Conservation (phyloP, 2,329 filamentous ascomycete species). For the Aspergillus quadrilineatus region DNA sequence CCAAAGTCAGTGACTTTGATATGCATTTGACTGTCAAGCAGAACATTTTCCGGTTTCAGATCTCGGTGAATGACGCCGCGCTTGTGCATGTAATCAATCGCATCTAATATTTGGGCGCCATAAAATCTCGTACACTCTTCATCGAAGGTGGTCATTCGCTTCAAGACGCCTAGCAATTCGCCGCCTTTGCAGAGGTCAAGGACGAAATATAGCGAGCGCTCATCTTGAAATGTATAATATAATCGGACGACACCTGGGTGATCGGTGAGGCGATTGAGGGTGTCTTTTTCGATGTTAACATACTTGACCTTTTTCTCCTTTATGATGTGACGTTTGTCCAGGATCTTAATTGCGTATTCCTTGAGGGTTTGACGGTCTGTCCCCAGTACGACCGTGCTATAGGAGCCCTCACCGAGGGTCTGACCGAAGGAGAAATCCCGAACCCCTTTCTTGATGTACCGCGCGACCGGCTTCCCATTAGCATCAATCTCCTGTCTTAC, state of each 20-base stretch:
- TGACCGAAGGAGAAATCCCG: constrained; percentile 94
- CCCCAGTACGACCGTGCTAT: constrained; percentile 91
- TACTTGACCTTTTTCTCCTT: constrained; percentile 99
- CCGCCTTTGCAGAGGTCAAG: constrained; percentile 89
- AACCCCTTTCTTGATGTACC: constrained; percentile 92
- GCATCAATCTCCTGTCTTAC: constrained; percentile 81
- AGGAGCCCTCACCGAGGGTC: constrained; percentile 90
- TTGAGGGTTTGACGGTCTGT: constrained; percentile 92
- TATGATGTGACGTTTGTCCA: constrained; percentile 98
- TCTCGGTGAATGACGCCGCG: constrained; percentile 95
- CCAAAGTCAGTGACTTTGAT: constrained; percentile 99
- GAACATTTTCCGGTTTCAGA: constrained; percentile 93
- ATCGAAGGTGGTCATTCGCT: constrained; percentile 92
- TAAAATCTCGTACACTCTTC: constrained; percentile 94
- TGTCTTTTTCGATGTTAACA: constrained; percentile 99
- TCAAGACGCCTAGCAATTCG: constrained; percentile 86
- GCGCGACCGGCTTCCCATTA: constrained; percentile 75
- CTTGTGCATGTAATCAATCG: constrained; percentile 97
- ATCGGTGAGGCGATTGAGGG: constrained; percentile 89
- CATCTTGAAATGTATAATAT: constrained; percentile 98
- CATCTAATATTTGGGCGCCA: constrained; percentile 90
- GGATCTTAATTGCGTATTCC: constrained; percentile 96
- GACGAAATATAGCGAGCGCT: constrained; percentile 93
- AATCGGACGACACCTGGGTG: constrained; percentile 94
- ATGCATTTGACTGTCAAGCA: constrained; percentile 93